phyloP scores from a whole-genome alignment of 805 yeast species.

The Candida golubevii region DNA sequence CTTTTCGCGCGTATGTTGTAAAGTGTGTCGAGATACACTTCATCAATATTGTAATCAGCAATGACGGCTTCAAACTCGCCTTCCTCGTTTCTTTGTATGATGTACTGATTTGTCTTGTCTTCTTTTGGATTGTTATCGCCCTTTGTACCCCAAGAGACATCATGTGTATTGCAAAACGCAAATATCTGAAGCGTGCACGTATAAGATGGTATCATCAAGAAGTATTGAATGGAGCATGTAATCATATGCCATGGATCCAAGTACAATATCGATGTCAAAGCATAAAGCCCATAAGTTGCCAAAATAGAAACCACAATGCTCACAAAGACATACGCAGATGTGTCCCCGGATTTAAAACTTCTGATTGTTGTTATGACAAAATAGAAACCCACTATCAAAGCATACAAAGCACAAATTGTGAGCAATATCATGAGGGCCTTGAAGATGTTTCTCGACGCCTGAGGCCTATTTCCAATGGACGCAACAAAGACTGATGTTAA shows the following conservation, averaged over 20 bases:
- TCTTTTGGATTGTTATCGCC: constrained; percentile 75
- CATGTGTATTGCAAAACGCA: constrained; percentile 97
- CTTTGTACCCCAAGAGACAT: constrained; percentile 98
- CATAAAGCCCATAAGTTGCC: constrained; percentile 89
- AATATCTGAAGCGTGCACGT: constrained; percentile 90
- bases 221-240: constrained; percentile 83
- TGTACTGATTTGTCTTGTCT: constrained; percentile 73
- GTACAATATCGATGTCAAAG: constrained; percentile 75
- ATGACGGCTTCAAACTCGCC: constrained; percentile 79
- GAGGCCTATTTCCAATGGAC: constrained; percentile 97
- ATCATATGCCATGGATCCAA: constrained; percentile 96
- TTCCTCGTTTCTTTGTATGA: constrained; percentile 71
- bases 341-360: constrained; percentile 37
- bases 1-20: constrained; percentile 69
- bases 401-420: constrained; percentile 75
- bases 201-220: constrained; percentile 84
- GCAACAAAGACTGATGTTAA: constrained; percentile 85
- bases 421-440: constrained; percentile 66
- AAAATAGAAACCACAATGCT: constrained; percentile 79
- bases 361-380: constrained; percentile 59
- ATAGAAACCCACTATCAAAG: constrained; percentile 76
- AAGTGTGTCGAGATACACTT: constrained; percentile 71
- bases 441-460: constrained; percentile 83
- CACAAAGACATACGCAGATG: constrained; percentile 50
- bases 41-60: constrained; percentile 79